A percentile compares a stretch with the other conserved stretches of the same genome.
These are phyloP conservation scores for Ulmus americana DNA, from an alignment of 331 rosid genomes.

Conservation along the genomic window DNA sequence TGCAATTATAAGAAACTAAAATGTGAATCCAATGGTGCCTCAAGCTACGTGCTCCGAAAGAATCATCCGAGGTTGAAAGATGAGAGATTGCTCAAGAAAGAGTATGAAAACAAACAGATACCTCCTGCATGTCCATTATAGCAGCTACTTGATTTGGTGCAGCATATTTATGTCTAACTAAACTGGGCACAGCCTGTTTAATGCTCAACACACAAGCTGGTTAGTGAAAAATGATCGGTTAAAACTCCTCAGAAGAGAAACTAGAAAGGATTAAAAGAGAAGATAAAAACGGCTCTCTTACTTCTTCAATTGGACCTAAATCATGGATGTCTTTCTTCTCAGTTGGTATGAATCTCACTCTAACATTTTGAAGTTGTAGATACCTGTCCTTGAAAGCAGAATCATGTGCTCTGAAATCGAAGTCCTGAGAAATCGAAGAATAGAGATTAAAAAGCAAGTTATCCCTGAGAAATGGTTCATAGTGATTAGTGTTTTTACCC, in stretches of 20 bases:
- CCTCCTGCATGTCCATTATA: slow-evolving; percentile 77
- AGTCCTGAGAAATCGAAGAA: slow-evolving; percentile 45
- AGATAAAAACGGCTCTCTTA: slow-evolving; percentile 16
- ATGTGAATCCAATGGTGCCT: too few species aligned
- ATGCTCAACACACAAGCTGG: slow-evolving; percentile 7
- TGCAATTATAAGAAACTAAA: slow-evolving; percentile 32
- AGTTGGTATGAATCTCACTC: slow-evolving; percentile 88
- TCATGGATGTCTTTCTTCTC: slow-evolving; percentile 75
- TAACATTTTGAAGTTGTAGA: slow-evolving; percentile 77
- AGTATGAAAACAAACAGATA: slow-evolving; percentile 24
- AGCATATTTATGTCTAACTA: slow-evolving; percentile 71
- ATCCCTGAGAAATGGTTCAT: not conserved
- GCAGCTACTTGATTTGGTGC: slow-evolving; percentile 76
- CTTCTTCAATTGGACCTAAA: slow-evolving; percentile 89
- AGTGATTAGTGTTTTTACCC: slow-evolving; percentile 37
- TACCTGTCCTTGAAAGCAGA: slow-evolving; percentile 85
- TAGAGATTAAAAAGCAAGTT: not conserved
- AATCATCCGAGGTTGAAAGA: not conserved
- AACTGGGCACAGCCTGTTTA: slow-evolving; percentile 43
- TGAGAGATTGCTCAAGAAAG: not conserved
- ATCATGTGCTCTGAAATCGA: slow-evolving; percentile 91
- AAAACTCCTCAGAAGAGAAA: not conserved
- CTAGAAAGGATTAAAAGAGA: not conserved
- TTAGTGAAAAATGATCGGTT: not conserved
- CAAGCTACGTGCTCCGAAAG: too few species aligned